Evolutionary conservation across 2,329 filamentous ascomycete genomes (phyloP), one percentile per base, ranked within the genome.

Genomic region (Botryosphaeria agaves): DNA sequence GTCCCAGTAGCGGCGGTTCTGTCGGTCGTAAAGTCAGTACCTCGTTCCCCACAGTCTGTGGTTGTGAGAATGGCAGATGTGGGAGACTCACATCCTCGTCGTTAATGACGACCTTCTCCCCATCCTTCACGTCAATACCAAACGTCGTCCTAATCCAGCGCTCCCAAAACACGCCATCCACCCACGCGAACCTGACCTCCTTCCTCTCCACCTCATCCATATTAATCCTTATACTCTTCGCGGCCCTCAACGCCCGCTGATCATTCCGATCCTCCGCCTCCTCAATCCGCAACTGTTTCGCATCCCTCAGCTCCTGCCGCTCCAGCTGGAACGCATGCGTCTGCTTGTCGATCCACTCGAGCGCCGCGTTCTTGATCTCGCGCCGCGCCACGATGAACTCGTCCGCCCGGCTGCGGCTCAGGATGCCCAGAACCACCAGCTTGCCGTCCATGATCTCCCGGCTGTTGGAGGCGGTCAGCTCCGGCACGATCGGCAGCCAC

Each of bases 271-370:
- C 87, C 50, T 94, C 79, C 4, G 89, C 91, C 54, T 98, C 89
- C 51, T 98, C 89, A 32, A 98, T 89, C 28, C 87, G 75, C 38
- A 94, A 64, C 52, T 95, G 84, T 61, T 98, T 98, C 4, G 84
- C 76, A 52, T 95, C 85, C 31, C 89, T 76, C 29, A 94, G 66
- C 53, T 93, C 89, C 58, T 94, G 83, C 34, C 87, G 69, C 56
- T 95, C 87, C 11, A 91, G 71, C 51, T 93, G 82, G 64, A 93
- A 94, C 23, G 83, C 67, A 42, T 87, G 76, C 12, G 82, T 78
- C 55, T 94, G 82, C 58, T 91, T 89, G 52, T 95, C 87, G 70
- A 95, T 93, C 85, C 89, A 98, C 53, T 95, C 89, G 36, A 85
- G 69, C 6, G 89, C 89, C 1, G 89, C 89, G 41, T 78, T 87